phyloP scores from a whole-genome alignment of 2,329 filamentous ascomycete species.

The Neopestalotiopsis clavispora region DNA sequence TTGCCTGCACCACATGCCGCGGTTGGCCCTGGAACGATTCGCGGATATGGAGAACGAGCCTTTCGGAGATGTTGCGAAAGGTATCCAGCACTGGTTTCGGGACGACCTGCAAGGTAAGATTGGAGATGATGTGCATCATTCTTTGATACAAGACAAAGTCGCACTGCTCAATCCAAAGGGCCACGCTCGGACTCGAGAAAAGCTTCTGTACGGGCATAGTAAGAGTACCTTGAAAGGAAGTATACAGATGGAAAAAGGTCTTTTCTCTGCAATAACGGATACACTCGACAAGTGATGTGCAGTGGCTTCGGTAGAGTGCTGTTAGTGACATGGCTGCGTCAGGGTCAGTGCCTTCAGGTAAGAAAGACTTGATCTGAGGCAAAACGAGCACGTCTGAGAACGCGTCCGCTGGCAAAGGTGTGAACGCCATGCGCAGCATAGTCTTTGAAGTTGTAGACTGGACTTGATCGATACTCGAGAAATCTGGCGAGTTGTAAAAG shows the following conservation, averaged over 20 bases:
- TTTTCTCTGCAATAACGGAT: constrained; percentile 97
- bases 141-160: constrained; percentile 96
- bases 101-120: constrained; percentile 88
- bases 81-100: constrained; percentile 87
- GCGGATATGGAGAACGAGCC: constrained; percentile 79
- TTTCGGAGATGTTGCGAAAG: constrained; percentile 83
- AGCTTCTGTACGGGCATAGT: constrained; percentile 97
- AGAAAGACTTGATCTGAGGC: constrained; percentile 84
- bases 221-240: constrained; percentile 92
- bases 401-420: constrained; percentile 57
- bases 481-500: constrained; percentile 64
- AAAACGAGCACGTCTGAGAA: constrained; percentile 74
- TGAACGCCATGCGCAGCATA: constrained; percentile 63
- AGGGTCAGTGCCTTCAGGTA: constrained; percentile 80
- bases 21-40: constrained; percentile 87
- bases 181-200: constrained; percentile 79
- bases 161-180: constrained; percentile 93
- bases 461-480: constrained; percentile 62
- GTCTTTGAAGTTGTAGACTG: constrained; percentile 64
- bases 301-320: constrained; percentile 91
- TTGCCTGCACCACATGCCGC: constrained; percentile 82
- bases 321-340: constrained; percentile 86
- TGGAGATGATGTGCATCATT: constrained; percentile 90
- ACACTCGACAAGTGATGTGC: constrained; percentile 92
- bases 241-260: constrained; percentile 93